Evolutionary conservation across 768 basidiomycete genomes (phyloP), one percentile per base, ranked within the genome.

Genomic region (Leccinellum rugosiceps): DNA sequence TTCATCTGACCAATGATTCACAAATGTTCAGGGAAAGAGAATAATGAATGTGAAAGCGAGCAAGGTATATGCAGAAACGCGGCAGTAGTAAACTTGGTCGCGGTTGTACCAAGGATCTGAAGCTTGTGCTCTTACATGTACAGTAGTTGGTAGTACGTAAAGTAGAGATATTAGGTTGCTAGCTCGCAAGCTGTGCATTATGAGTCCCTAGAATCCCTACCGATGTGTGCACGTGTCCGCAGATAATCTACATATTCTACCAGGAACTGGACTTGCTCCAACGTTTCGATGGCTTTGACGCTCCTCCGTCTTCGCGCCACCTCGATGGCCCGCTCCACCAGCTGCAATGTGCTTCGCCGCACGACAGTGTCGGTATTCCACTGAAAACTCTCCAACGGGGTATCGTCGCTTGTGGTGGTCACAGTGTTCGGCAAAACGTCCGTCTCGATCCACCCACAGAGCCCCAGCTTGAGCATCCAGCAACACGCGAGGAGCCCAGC

Each of bases 401-500:
- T 45, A 3, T 60, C 53, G 0, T 58, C 51, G 14, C 25, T 53
- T 8, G 46, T 31, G 15, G 55, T 10, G 15, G 35, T 31, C 11
- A 32, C n/a, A 17, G 57, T 5, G 30, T 17, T 53, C 11, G 59
- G 50, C n/a, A 53, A 9, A 7, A 55, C 10, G 46, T 67, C 63
- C 49, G 59, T 63, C 28, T 76, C 74, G 55, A 81, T 74, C 85
- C 83, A 90, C 26, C 85, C 90, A 65, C 82, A 95, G n/a, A 97
- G 79, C 4, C 94, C 95, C 59, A 97, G 84, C 70, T 91, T 92
- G 57, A 96, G 78, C 69, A 91, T 80, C 95, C 95, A 98, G 65
- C 90, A 93, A 63, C 88, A 92, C 2, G 94, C 94, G 46, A 98
- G 79, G 25, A 98, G 79, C 1, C 95, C 96, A 0, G 95, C 96